Evolutionary conservation across 768 basidiomycete genomes (phyloP).

Genomic region (Roridomyces roridus): DNA sequence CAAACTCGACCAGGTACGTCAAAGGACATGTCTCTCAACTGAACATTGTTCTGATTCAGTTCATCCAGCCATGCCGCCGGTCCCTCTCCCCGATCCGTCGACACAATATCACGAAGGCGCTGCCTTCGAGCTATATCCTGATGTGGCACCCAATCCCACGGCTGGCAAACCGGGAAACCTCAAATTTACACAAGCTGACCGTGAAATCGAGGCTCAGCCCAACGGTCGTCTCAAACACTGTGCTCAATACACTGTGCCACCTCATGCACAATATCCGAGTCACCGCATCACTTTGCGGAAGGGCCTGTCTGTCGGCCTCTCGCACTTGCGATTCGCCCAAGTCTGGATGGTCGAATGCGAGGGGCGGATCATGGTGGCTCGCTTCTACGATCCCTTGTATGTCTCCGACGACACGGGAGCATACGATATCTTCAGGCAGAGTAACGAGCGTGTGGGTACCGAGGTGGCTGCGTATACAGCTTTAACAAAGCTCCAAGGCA

Average conservation of each 20-base stretch:
- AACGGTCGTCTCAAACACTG: neutral
- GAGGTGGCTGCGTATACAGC: neutral
- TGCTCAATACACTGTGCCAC: neutral
- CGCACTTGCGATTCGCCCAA: neutral
- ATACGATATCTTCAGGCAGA: neutral
- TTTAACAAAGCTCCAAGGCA: neutral
- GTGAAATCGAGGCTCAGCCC: no score
- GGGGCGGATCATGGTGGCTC: neutral
- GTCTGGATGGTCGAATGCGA: constrained; percentile 2
- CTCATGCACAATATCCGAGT: neutral
- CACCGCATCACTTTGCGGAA: neutral
- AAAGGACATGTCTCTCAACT: no score
- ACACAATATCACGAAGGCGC: no score
- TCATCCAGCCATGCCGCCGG: no score
- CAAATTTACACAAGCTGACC: no score
- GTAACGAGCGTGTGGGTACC: neutral
- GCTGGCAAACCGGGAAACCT: no score
- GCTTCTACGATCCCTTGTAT: neutral
- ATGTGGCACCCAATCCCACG: no score
- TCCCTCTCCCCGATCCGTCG: no score
- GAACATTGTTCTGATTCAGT: no score
- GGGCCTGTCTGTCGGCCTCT: neutral
- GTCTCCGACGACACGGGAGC: neutral
- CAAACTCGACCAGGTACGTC: no score
- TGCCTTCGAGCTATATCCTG: no score